Percentiles rank a stretch among this genome's conserved stretches.
Conservation (phyloP, 768 basidiomycete species). For the Rhizopogon salebrosus region DNA sequence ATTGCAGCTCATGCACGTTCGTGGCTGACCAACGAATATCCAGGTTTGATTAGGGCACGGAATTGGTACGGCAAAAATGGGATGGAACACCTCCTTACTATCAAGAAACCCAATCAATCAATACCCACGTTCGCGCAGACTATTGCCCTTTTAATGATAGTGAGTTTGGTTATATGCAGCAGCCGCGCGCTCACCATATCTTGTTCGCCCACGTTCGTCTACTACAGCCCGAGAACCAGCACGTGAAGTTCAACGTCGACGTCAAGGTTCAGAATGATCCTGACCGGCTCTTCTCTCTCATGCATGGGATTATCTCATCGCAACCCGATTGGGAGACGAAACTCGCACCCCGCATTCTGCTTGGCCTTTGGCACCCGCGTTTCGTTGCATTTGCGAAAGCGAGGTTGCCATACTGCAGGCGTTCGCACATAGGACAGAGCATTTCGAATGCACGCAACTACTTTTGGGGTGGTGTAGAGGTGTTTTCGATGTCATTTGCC, state of each 20-base stretch:
- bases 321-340: constrained; percentile 68
- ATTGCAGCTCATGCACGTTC: constrained; percentile 17
- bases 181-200: constrained; percentile 6
- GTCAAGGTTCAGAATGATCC: constrained; percentile 94
- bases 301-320: constrained; percentile 60
- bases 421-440: constrained; percentile 80
- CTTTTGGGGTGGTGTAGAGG: constrained; percentile 85
- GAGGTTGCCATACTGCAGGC: constrained; percentile 74
- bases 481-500: constrained; percentile 81
- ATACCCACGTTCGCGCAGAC: constrained; percentile 92
- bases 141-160: constrained; percentile 72
- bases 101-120: constrained; percentile 73
- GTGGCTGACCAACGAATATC: constrained; percentile 16
- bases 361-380: constrained; percentile 88
- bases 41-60: constrained; percentile 65
- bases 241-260: constrained; percentile 82
- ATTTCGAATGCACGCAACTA: constrained; percentile 70
- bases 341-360: constrained; percentile 75
- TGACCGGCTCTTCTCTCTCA: constrained; percentile 72
- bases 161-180: constrained; percentile 26
- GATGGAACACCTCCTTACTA: constrained; percentile 76
- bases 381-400: constrained; percentile 76
- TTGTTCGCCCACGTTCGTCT: not conserved
- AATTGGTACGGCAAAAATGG: constrained; percentile 67
- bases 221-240: constrained; percentile 63